phyloP scores from a whole-genome alignment of 345 rosid genomes.

The Melastoma malabathricum region DNA sequence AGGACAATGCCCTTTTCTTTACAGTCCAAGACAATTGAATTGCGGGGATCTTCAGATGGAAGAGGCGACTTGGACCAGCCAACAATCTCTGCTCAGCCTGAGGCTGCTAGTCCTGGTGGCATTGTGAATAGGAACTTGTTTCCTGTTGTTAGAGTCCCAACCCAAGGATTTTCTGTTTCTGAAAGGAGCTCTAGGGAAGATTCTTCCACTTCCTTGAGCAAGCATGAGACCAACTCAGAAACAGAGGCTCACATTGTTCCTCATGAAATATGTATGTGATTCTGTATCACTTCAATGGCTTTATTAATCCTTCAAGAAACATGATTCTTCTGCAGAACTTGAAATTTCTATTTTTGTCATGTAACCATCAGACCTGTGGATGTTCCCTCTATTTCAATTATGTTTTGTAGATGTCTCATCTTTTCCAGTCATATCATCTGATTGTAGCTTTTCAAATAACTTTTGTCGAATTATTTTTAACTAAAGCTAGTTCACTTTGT shows the following conservation, averaged over 20 bases:
- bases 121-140: conserved; percentile 26
- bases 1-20: conserved; percentile 96
- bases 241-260: conserved; percentile 39
- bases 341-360: too few relatives aligned
- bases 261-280: conserved; percentile 50
- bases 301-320: too few relatives aligned
- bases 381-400: too few relatives aligned
- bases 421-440: conserved; percentile 1
- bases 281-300: not conserved
- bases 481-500: not conserved
- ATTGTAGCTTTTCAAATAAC: not conserved
- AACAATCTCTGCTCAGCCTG: conserved; percentile 27
- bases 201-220: conserved; percentile 29
- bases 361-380: too few relatives aligned
- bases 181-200: conserved; percentile 53
- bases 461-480: too few relatives aligned
- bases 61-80: conserved; percentile 52
- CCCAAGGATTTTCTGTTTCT: conserved; percentile 31
- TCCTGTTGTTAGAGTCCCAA: conserved; percentile 28
- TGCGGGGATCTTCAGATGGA: conserved; percentile 40
- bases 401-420: not conserved
- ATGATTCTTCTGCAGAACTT: too few relatives aligned
- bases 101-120: conserved; percentile 21
- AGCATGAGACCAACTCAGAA: conserved; percentile 30
- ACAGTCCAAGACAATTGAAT: conserved; percentile 63